Conservation (phyloP, 108 stramenopile species). For the Nitzschia palea region DNA sequence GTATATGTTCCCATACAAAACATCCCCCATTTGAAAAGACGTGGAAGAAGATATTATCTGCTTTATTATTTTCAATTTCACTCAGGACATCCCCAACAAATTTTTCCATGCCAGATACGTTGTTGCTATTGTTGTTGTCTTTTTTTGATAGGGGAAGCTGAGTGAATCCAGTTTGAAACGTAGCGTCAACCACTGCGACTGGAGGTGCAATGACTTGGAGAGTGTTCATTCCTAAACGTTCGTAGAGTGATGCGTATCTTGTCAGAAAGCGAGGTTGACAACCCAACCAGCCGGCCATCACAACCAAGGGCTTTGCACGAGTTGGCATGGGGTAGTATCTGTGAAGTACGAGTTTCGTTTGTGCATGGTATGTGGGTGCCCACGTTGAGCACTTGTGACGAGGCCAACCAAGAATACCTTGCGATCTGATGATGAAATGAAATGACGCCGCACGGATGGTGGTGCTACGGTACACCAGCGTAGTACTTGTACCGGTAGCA, state of each 20-base stretch:
- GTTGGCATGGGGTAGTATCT: no score
- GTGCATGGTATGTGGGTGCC: no score
- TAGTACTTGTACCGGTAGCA: no score
- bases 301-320: constrained; percentile 42
- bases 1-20: constrained; percentile 82
- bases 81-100: constrained; percentile 50
- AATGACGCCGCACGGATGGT: no score
- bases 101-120: constrained; percentile 53
- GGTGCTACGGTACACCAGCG: no score
- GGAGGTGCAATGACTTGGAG: constrained; percentile 56
- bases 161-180: neutral
- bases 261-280: constrained; percentile 56
- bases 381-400: no score
- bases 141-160: no score
- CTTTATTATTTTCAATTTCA: constrained; percentile 40
- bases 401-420: no score
- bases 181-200: constrained; percentile 42
- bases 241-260: constrained; percentile 55
- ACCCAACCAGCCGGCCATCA: constrained; percentile 82
- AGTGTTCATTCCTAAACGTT: constrained; percentile 49
- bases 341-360: no score
- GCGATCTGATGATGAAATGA: no score
- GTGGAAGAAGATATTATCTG: constrained; percentile 53
- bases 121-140: no score
- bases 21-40: constrained; percentile 85